These are phyloP conservation scores for Hippophae tibetana DNA, from an alignment of 306 rosid species.

Conservation along the genomic window DNA sequence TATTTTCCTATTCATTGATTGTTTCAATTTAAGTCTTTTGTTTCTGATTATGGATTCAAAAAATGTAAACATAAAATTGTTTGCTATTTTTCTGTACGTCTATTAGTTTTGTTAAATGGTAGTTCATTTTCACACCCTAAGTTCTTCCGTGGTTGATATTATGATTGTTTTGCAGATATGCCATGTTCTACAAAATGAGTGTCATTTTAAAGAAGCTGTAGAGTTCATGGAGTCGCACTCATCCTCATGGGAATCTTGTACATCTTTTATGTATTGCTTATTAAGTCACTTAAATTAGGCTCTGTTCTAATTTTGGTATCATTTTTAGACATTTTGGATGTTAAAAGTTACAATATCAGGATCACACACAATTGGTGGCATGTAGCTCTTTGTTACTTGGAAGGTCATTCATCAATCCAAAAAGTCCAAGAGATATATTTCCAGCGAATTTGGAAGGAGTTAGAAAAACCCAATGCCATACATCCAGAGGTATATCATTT, in stretches of 20 bases:
- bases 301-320: neutral
- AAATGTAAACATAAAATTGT: neutral
- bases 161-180: conserved; percentile 53
- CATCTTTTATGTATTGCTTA: conserved; percentile 55
- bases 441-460: conserved; percentile 74
- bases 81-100: neutral
- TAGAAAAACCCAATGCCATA: conserved; percentile 46
- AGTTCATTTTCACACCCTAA: neutral
- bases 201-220: conserved; percentile 73
- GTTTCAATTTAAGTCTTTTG: neutral
- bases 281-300: conserved; percentile 5
- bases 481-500: conserved; percentile 41
- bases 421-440: conserved; percentile 56
- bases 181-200: conserved; percentile 74
- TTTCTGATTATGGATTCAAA: conserved; percentile 11
- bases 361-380: conserved; percentile 99
- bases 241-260: conserved; percentile 51
- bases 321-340: conserved; percentile 12
- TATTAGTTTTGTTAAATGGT: neutral
- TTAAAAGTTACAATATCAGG: conserved; percentile 36
- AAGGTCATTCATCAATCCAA: conserved; percentile 56
- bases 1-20: neutral
- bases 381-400: conserved; percentile 85
- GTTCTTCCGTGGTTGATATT: conserved; percentile 8
- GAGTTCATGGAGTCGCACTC: conserved; percentile 80